Conservation (phyloP, 306 rosid genomes). For the Geum urbanum region DNA sequence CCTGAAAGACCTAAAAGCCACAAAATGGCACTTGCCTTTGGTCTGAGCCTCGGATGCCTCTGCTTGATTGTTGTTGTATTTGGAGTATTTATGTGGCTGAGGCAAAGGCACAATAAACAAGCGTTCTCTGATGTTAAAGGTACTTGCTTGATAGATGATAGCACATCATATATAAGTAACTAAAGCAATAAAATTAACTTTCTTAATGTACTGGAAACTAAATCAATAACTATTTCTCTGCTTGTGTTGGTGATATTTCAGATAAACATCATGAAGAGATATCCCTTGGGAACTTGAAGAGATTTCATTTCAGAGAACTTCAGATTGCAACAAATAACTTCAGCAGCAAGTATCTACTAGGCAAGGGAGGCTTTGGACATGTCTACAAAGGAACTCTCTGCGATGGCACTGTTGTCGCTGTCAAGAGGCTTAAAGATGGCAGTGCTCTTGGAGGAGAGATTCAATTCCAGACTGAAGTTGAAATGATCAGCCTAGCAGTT, state of each 20-base stretch:
- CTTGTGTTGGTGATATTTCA: conserved; percentile 28
- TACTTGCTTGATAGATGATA: conserved; percentile 19
- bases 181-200: background rate
- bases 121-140: conserved; percentile 87
- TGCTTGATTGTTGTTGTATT: conserved; percentile 70
- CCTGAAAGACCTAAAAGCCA: conserved; percentile 53
- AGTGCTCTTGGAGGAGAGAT: conserved; percentile 74
- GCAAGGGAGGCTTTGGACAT: conserved; percentile 88
- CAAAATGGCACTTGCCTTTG: conserved; percentile 77
- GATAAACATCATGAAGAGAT: conserved; percentile 75
- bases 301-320: conserved; percentile 80
- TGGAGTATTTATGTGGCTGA: conserved; percentile 75
- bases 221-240: background rate
- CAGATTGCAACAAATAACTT: conserved; percentile 82
- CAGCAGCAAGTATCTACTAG: conserved; percentile 80
- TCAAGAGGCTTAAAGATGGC: conserved; percentile 91
- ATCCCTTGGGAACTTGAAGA: conserved; percentile 85
- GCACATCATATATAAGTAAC: background rate
- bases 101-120: conserved; percentile 67
- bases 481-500: conserved; percentile 94
- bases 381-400: conserved; percentile 85
- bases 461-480: conserved; percentile 96
- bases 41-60: conserved; percentile 81
- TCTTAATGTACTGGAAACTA: conserved; percentile 4
- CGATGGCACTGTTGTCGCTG: conserved; percentile 82